Evolutionary conservation across 345 rosid genomes (phyloP).

Genomic region (Reutealis trisperma): DNA sequence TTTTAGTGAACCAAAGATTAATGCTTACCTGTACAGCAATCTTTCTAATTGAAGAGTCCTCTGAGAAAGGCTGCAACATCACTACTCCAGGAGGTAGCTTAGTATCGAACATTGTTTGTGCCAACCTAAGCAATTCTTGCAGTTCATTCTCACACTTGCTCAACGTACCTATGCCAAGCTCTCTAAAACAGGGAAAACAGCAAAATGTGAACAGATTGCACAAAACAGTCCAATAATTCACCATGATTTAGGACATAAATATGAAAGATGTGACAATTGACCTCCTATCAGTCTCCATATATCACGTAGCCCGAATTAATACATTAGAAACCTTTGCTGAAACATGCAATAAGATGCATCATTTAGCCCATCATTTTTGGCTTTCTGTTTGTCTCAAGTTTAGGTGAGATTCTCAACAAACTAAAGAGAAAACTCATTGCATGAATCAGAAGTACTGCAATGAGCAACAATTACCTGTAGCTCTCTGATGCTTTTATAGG

Average conservation of each 20-base stretch:
- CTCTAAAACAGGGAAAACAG: slow-evolving; percentile 44
- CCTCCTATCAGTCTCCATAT: neutral
- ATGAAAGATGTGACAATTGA: neutral
- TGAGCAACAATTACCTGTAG: slow-evolving; percentile 56
- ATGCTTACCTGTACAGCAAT: slow-evolving; percentile 63
- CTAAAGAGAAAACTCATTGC: neutral
- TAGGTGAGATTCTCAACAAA: neutral
- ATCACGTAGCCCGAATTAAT: neutral
- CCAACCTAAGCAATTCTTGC: slow-evolving; percentile 71
- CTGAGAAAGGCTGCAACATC: slow-evolving; percentile 83
- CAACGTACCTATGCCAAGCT: slow-evolving; percentile 73
- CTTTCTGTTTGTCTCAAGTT: neutral
- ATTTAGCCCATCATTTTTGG: neutral
- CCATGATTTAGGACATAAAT: neutral
- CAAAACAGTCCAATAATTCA: neutral
- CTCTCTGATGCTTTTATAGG: slow-evolving; percentile 60
- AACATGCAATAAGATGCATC: neutral
- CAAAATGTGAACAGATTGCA: slow-evolving; percentile 15
- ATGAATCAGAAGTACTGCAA: neutral
- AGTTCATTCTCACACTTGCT: slow-evolving; percentile 63
- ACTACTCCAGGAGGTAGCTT: slow-evolving; percentile 79
- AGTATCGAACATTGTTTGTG: slow-evolving; percentile 85
- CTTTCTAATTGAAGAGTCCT: slow-evolving; percentile 78
- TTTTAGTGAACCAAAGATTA: neutral
- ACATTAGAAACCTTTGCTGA: neutral